phyloP scores from a whole-genome alignment of 2,329 filamentous ascomycete genomes.

The Tricladium varicosporioides region DNA sequence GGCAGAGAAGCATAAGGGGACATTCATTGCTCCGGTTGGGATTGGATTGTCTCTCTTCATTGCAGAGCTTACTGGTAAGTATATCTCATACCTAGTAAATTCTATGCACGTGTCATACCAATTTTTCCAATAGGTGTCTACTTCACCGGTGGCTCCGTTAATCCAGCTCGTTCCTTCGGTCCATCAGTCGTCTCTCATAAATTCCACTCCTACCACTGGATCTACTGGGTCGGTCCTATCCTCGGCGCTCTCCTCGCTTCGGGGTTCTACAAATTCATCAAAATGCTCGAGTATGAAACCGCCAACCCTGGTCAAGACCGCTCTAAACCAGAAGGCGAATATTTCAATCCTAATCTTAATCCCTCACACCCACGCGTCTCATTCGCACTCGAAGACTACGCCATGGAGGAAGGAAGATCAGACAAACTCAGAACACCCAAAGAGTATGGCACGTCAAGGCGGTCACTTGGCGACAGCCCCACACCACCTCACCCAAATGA shows the following conservation, averaged over 20 bases:
- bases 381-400: conserved; percentile 19
- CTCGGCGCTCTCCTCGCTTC: conserved; percentile 48
- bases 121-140: conserved; percentile 38
- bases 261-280: conserved; percentile 48
- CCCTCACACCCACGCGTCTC: conserved; percentile 11
- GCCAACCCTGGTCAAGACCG: conserved; percentile 36
- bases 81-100: background rate
- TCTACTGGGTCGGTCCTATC: conserved; percentile 49
- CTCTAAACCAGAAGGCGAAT: conserved; percentile 16
- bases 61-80: conserved; percentile 36
- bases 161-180: conserved; percentile 47
- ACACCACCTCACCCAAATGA: conserved; percentile 23
- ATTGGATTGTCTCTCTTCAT: conserved; percentile 48
- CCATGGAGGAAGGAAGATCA: conserved; percentile 9
- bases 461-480: conserved; percentile 18
- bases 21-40: conserved; percentile 47
- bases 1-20: conserved; percentile 47
- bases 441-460: conserved; percentile 13
- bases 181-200: conserved; percentile 43
- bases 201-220: conserved; percentile 47
- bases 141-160: conserved; percentile 48
- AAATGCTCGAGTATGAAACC: conserved; percentile 50
- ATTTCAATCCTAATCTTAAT: conserved; percentile 20
- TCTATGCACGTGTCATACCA: background rate
- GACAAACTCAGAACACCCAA: conserved; percentile 7